These are phyloP conservation scores for Ilyonectria mors-panacis DNA, from an alignment of 2,329 filamentous ascomycete species.

Conservation along the genomic window DNA sequence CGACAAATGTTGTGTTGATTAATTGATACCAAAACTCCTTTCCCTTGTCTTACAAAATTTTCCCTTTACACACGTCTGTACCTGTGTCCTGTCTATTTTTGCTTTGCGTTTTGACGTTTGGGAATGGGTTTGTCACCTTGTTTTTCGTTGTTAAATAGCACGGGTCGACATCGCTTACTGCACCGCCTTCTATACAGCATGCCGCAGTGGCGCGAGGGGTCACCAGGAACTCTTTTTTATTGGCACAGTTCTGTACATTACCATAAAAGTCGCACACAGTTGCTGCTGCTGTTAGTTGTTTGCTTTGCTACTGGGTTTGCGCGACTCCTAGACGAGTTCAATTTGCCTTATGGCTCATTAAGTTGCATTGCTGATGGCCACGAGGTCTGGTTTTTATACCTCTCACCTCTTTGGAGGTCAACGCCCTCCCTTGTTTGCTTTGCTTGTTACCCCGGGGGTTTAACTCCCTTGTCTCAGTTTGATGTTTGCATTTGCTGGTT, in stretches of 20 bases:
- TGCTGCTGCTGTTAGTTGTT: constrained; percentile 58
- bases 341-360: constrained; percentile 53
- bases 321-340: constrained; percentile 56
- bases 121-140: constrained; percentile 52
- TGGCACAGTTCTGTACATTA: constrained; percentile 70
- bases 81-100: constrained; percentile 46
- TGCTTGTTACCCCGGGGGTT: constrained; percentile 20
- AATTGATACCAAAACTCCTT: constrained; percentile 56
- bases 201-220: constrained; percentile 54
- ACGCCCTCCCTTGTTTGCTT: constrained; percentile 37
- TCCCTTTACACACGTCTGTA: constrained; percentile 43
- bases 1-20: constrained; percentile 52
- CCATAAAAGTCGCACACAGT: constrained; percentile 61
- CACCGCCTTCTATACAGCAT: constrained; percentile 48
- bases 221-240: constrained; percentile 55
- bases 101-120: constrained; percentile 41
- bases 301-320: constrained; percentile 52
- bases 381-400: constrained; percentile 38
- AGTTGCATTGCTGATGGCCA: constrained; percentile 49
- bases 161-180: constrained; percentile 46
- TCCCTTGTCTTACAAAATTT: constrained; percentile 40
- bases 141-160: constrained; percentile 50
- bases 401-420: constrained; percentile 19
- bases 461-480: constrained; percentile 26
- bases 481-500: constrained; percentile 29